Evolutionary conservation across 352 stramenopile genomes (phyloP).

Genomic region (Globisporangium nagaii): DNA sequence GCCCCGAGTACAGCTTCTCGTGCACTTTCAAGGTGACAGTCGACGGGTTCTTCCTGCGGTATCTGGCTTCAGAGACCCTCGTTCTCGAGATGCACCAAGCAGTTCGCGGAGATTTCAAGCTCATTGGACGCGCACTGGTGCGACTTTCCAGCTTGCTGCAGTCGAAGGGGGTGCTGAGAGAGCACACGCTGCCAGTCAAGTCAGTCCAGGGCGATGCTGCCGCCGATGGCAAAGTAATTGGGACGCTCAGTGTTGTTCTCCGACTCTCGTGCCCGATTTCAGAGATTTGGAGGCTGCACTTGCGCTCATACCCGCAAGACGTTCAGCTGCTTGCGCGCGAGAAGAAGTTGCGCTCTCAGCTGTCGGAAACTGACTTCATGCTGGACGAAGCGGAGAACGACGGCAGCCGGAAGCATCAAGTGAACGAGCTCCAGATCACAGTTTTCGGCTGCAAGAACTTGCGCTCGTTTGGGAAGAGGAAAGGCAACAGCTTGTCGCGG

Average conservation of each 20-base stretch:
- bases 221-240: slow-evolving; percentile 40
- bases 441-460: slow-evolving; percentile 62
- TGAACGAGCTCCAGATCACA: slow-evolving; percentile 69
- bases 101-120: slow-evolving; percentile 82
- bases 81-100: slow-evolving; percentile 88
- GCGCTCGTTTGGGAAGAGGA: slow-evolving; percentile 36
- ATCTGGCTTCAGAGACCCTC: slow-evolving; percentile 84
- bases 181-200: slow-evolving; percentile 42
- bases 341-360: slow-evolving; percentile 4
- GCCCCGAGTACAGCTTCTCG: slow-evolving; percentile 89
- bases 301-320: slow-evolving; percentile 87
- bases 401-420: slow-evolving; percentile 10
- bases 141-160: slow-evolving; percentile 68
- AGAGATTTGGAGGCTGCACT: slow-evolving; percentile 88
- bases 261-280: slow-evolving; percentile 86
- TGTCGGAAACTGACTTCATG: slow-evolving; percentile 16
- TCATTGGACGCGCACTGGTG: slow-evolving; percentile 69
- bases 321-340: slow-evolving; percentile 36
- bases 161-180: slow-evolving; percentile 72
- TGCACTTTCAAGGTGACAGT: slow-evolving; percentile 90
- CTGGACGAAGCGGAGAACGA: slow-evolving; percentile 16
- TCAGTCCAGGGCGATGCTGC: slow-evolving; percentile 16
- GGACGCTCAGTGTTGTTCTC: slow-evolving; percentile 77
- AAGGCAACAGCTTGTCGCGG: slow-evolving; percentile 20
- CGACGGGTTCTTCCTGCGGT: slow-evolving; percentile 91